Conservation (phyloP, 2,329 filamentous ascomycete species). For the Pseudogymnoascus sp. region DNA sequence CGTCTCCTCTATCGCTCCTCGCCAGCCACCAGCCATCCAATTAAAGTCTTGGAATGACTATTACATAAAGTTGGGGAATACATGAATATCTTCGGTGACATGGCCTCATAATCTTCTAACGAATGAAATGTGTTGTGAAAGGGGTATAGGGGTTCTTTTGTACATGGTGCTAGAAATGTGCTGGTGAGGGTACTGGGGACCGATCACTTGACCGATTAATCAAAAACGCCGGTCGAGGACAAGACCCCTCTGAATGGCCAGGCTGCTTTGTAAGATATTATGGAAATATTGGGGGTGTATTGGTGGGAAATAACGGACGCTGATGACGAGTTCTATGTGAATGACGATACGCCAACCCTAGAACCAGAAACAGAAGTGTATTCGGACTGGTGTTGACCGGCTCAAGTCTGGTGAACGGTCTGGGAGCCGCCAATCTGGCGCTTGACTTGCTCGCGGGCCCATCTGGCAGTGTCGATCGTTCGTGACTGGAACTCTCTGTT, state of each 20-base stretch:
- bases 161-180: constrained; percentile 9
- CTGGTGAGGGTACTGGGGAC: constrained; percentile 5
- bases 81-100: constrained; percentile 15
- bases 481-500: constrained; percentile 80
- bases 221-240: constrained; percentile 29
- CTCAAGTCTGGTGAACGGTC: constrained; percentile 29
- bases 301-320: constrained; percentile 10
- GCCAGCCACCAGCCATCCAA: constrained; percentile 13
- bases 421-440: constrained; percentile 60
- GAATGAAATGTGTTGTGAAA: constrained; percentile 10
- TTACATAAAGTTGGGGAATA: constrained; percentile 14
- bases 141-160: constrained; percentile 10
- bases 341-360: constrained; percentile 6
- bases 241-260: constrained; percentile 29
- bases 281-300: constrained; percentile 6
- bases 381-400: not conserved
- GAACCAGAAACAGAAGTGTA: constrained; percentile 6
- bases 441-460: constrained; percentile 97
- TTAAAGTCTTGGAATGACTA: constrained; percentile 11
- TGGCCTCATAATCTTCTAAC: constrained; percentile 12
- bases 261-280: constrained; percentile 13
- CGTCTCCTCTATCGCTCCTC: not conserved
- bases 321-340: constrained; percentile 12
- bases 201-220: constrained; percentile 20
- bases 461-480: constrained; percentile 90